Evolutionary conservation across 768 basidiomycete species (phyloP).

Genomic region (Daedaleopsis sinensis): DNA sequence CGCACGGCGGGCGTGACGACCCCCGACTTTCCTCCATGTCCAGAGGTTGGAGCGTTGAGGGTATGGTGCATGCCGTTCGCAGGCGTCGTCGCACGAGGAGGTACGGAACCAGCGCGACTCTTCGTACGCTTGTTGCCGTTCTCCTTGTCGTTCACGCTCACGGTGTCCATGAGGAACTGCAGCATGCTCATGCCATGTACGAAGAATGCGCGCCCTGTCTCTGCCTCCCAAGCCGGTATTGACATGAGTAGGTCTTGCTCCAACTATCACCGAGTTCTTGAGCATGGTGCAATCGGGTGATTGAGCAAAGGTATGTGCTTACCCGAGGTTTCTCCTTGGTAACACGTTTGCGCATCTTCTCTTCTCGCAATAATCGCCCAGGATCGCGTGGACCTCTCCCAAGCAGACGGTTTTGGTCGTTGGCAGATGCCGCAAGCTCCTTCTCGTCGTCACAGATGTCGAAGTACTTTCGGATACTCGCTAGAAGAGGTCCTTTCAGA

Average conservation of each 20-base stretch:
- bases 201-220: constrained; percentile 72
- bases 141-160: constrained; percentile 74
- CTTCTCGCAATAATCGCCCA: constrained; percentile 85
- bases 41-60: constrained; percentile 26
- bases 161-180: constrained; percentile 73
- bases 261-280: constrained; percentile 50
- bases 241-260: constrained; percentile 82
- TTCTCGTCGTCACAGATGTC: constrained; percentile 89
- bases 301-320: background rate
- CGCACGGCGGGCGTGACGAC: constrained; percentile 68
- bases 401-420: constrained; percentile 80
- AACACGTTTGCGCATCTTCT: constrained; percentile 96
- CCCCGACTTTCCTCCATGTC: constrained; percentile 34
- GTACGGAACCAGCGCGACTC: constrained; percentile 56
- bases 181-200: constrained; percentile 85
- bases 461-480: constrained; percentile 84
- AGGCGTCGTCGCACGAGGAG: constrained; percentile 64
- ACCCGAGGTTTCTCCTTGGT: constrained; percentile 89
- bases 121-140: constrained; percentile 45
- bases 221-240: constrained; percentile 87
- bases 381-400: constrained; percentile 84
- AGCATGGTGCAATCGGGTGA: background rate
- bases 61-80: constrained; percentile 34
- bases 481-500: constrained; percentile 74
- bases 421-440: constrained; percentile 79